Base-by-base conservation (phyloP, 73 alveolate species). In the Paramecium sexaurelia region DNA sequence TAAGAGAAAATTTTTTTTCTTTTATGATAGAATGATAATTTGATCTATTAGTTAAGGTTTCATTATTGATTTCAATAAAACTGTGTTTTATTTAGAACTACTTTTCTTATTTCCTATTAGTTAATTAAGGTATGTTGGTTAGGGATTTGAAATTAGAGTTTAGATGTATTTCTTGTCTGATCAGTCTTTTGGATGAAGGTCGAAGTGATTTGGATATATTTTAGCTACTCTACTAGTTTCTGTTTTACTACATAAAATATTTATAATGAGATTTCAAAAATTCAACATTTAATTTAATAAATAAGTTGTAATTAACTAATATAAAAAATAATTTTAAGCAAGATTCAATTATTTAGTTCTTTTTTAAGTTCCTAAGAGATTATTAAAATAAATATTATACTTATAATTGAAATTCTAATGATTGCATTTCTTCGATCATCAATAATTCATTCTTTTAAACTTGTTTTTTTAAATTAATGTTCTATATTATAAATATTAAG, bases 1-100 rank as follows among this genome's bases (percentile, higher is more conserved):
- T 5, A 1, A 61, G 4, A 3, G 83, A 61, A 24, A 29, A 26
- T 61, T 26, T 61, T 32, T 61, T 61, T 13, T 61, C 83, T 3
- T 26, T 61, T 24, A 61, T 11, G 19, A 61, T 61, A 61, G 83
- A 61, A 26, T 61, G 83, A 61, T 61, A 61, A 61, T 61, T 61
- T 1, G 83, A 61, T 32, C 83, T 10, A 26, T 32, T 61, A 3
- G 33, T 51, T 17, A 19, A 51, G 8, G 83, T 61, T 61, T 61
- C 83, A 32, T 15, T 61, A 32, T 29, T 32, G 17, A 32, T 32
- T 32, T 61, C 83, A 61, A 22, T 32, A 11, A 61, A 2, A 29
- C 83, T 61, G 7, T 51, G 29, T 20, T 51, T 51, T 61, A 61
- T 61, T 61, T 61, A 61, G 26, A 61, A 61, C 43, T 61, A 61